Conservation (phyloP, 306 rosid species). For the Cercis canadensis region DNA sequence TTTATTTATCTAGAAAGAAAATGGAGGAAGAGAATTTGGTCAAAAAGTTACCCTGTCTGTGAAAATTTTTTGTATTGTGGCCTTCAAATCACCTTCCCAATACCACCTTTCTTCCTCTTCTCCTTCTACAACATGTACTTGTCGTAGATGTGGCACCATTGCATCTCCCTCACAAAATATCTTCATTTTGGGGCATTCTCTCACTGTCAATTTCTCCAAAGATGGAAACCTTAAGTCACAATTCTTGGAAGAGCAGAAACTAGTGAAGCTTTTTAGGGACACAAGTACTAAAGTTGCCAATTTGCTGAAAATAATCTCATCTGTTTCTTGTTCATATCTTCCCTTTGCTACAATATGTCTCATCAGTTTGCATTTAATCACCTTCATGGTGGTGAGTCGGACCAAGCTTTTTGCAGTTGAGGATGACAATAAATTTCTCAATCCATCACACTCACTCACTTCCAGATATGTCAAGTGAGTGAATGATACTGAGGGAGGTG, state of each 20-base stretch:
- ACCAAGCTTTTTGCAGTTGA: not conserved
- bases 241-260: not conserved
- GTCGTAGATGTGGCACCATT: not conserved
- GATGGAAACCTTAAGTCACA: not conserved
- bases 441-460: not conserved
- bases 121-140: not conserved
- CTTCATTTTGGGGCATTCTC: not conserved
- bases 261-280: not conserved
- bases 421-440: not conserved
- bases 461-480: not conserved
- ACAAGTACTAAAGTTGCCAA: conserved; percentile 13
- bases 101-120: not conserved
- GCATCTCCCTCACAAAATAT: not conserved
- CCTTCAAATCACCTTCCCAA: conserved; percentile 14
- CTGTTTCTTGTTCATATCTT: not conserved
- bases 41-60: not conserved
- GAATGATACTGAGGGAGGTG: not conserved
- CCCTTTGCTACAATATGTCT: not conserved
- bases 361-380: not conserved
- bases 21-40: not conserved
- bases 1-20: too few relatives aligned
- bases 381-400: not conserved
- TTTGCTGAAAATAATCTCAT: conserved; percentile 10
- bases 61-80: not conserved
- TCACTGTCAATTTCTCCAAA: not conserved